Evolutionary conservation across 371 early-diverging fungal genomes (phyloP).

Genomic region (Mucor indicus): DNA sequence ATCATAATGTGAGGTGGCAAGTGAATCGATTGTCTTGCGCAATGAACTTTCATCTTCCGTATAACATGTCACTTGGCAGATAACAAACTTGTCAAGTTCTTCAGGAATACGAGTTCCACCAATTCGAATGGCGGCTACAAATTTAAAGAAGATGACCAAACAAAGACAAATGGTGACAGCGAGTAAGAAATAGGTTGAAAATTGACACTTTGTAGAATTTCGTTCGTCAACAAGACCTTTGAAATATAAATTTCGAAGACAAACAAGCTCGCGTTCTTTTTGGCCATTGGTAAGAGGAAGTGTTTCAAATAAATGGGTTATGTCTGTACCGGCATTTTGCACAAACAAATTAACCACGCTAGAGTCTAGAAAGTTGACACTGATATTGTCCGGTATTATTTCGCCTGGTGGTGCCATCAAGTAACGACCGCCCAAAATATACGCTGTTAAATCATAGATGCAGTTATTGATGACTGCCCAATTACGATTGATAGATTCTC

Average conservation of each 20-base stretch:
- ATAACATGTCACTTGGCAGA: constrained; percentile 78
- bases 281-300: constrained; percentile 16
- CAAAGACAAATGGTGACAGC: constrained; percentile 71
- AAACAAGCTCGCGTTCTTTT: constrained; percentile 38
- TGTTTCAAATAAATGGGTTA: constrained; percentile 50
- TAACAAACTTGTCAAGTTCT: constrained; percentile 78
- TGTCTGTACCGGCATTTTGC: constrained; percentile 53
- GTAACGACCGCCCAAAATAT: constrained; percentile 44
- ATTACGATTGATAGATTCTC: constrained; percentile 31
- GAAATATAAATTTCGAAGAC: constrained; percentile 73
- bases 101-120: constrained; percentile 59
- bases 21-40: constrained; percentile 64
- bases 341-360: constrained; percentile 53
- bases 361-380: constrained; percentile 38
- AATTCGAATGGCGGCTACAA: constrained; percentile 78
- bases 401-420: constrained; percentile 18
- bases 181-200: constrained; percentile 80
- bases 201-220: constrained; percentile 68
- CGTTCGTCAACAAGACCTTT: constrained; percentile 82
- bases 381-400: constrained; percentile 21
- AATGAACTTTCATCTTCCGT: constrained; percentile 73
- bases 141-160: constrained; percentile 81
- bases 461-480: constrained; percentile 60
- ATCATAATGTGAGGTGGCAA: constrained; percentile 58
- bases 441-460: constrained; percentile 60